Evolutionary conservation across 139 green algal species (phyloP), one percentile per base, ranked within the genome.

Genomic region (Micractinium conductrix): DNA sequence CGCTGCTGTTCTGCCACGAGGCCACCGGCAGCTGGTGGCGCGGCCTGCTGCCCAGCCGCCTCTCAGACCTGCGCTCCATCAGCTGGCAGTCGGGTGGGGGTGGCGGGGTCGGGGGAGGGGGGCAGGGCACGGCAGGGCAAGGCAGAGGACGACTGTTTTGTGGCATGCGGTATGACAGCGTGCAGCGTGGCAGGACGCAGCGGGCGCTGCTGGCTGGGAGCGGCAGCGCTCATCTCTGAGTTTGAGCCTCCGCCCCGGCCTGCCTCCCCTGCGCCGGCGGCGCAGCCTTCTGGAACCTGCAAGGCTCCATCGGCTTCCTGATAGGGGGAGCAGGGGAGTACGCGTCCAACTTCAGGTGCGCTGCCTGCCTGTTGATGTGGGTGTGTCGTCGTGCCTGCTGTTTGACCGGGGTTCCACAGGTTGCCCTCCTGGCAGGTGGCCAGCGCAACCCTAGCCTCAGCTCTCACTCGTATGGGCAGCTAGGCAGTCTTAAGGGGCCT

Each of bases 221-320:
- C n/a, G n/a, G n/a, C n/a, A n/a, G n/a, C n/a, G 24, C 62, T 35
- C 9, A 16, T 70, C 26, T 70, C 17, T 22, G 9, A 10, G 24
- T 44, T 19, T 74, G 67, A n/a, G n/a, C n/a, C n/a, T n/a, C n/a
- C n/a, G n/a, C n/a, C n/a, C n/a, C n/a, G n/a, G n/a, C n/a, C n/a
- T n/a, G n/a, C n/a, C n/a, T n/a, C n/a, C n/a, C n/a, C n/a, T n/a
- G n/a, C n/a, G 24, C 37, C 12, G n/a, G n/a, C n/a, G n/a, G n/a
- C 33, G 74, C 53, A 4, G 74, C 74, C 22, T 81, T 81, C 37
- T 81, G 74, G 74, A 81, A 81, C 50, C 35, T 81, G 4, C 53
- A 81, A 17, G 74, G 74, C 2, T 81, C 74, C 8, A 44, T 38
- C 16, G 74, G 74, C 74, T 81, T 81, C 74, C 50, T 81, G 7